Evolutionary conservation across 208 protist species (phyloP).

Genomic region (Acanthamoeba polyphaga): DNA sequence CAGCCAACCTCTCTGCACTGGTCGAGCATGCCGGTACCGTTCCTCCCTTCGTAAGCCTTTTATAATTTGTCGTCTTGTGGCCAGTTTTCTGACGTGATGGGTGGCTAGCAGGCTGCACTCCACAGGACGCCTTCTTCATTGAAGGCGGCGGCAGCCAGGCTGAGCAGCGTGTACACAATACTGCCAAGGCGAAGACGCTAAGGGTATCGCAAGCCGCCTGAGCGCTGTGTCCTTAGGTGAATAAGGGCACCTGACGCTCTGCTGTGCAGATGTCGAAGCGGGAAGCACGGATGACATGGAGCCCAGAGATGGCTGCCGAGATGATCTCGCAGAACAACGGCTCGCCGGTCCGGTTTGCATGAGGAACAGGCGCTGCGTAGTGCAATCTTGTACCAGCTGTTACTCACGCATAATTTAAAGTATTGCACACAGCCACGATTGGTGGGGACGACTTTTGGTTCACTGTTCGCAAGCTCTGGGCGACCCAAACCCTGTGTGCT

Average conservation of each 20-base stretch:
- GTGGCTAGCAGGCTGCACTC: background rate
- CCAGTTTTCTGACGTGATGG: background rate
- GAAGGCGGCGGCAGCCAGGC: background rate
- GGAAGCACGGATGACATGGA: slow-evolving; percentile 25
- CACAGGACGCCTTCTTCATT: background rate
- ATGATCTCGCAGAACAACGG: background rate
- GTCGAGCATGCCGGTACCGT: too few relatives aligned
- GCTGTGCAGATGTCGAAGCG: slow-evolving; percentile 29
- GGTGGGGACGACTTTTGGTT: too few relatives aligned
- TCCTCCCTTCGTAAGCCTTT: background rate
- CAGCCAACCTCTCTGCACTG: background rate
- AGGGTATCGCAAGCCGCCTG: background rate
- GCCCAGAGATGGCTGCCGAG: background rate
- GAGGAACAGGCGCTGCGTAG: background rate
- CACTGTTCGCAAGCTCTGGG: too few relatives aligned
- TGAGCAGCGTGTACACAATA: background rate
- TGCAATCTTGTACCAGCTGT: too few relatives aligned
- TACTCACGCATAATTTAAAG: too few relatives aligned
- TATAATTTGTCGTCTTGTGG: background rate
- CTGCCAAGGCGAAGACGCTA: background rate
- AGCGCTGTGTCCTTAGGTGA: background rate
- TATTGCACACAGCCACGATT: too few relatives aligned
- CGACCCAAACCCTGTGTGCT: too few relatives aligned
- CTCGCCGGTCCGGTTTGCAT: background rate
- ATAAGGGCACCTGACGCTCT: background rate